Evolutionary conservation across 164 flowering plant species (phyloP).

Genomic region (Sedum album): DNA sequence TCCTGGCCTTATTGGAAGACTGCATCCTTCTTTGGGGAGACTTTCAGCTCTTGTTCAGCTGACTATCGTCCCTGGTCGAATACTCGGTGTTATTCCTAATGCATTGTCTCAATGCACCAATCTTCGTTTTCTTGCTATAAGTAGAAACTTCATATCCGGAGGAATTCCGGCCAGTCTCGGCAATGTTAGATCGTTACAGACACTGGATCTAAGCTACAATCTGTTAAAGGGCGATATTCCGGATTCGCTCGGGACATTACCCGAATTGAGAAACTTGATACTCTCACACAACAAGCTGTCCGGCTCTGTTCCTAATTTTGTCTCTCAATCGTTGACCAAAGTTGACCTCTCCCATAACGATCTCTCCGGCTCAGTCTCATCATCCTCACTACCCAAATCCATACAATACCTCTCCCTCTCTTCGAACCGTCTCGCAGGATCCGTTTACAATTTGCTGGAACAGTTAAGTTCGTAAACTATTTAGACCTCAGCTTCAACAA

Average conservation of each 20-base stretch:
- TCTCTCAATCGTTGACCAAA: constrained; percentile 45
- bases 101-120: constrained; percentile 40
- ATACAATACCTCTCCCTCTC: constrained; percentile 72
- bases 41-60: constrained; percentile 64
- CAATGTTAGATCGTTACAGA: constrained; percentile 36
- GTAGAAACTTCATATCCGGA: constrained; percentile 70
- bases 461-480: constrained; percentile 50
- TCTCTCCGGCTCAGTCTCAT: constrained; percentile 55
- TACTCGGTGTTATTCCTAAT: constrained; percentile 54
- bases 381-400: constrained; percentile 48
- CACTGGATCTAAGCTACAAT: constrained; percentile 87
- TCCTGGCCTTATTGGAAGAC: constrained; percentile 70
- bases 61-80: constrained; percentile 72
- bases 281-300: constrained; percentile 69
- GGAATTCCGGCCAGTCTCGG: constrained; percentile 46
- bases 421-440: constrained; percentile 56
- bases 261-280: constrained; percentile 49
- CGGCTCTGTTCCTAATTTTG: constrained; percentile 57
- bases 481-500: constrained; percentile 81
- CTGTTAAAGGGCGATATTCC: constrained; percentile 58
- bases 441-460: constrained; percentile 40
- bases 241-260: constrained; percentile 34
- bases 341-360: constrained; percentile 76
- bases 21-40: constrained; percentile 66
- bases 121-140: constrained; percentile 63